These are phyloP conservation scores for Stagonosporopsis cucurbitacearum DNA, from an alignment of 2,329 filamentous ascomycete genomes.

Conservation along the genomic window DNA sequence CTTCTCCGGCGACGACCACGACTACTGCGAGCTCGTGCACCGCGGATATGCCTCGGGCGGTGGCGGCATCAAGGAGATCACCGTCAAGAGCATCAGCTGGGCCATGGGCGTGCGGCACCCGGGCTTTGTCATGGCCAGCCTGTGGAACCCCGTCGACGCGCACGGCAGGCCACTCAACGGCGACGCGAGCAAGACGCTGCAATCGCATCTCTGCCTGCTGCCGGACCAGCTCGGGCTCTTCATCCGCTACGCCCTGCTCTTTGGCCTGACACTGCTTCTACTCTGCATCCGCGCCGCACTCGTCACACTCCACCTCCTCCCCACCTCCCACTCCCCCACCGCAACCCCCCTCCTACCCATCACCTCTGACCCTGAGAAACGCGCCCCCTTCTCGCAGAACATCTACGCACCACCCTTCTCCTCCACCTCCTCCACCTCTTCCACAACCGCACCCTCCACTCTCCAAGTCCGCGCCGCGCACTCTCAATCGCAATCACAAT, in stretches of 20 bases:
- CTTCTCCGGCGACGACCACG: slow-evolving; percentile 96
- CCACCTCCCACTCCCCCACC: slow-evolving; percentile 28
- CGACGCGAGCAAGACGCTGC: slow-evolving; percentile 66
- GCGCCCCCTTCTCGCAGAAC: background rate
- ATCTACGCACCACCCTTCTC: slow-evolving; percentile 27
- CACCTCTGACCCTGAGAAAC: slow-evolving; percentile 3
- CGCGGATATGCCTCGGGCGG: slow-evolving; percentile 67
- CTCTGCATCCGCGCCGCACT: slow-evolving; percentile 56
- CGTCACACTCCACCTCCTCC: slow-evolving; percentile 35
- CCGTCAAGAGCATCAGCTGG: slow-evolving; percentile 94
- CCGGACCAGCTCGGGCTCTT: slow-evolving; percentile 88
- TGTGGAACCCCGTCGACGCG: slow-evolving; percentile 87
- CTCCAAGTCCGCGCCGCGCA: no score
- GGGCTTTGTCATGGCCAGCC: slow-evolving; percentile 84
- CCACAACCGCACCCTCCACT: slow-evolving; percentile 19
- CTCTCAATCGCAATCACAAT: background rate
- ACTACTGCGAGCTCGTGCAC: slow-evolving; percentile 92
- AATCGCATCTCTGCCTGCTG: slow-evolving; percentile 88
- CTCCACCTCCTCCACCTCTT: slow-evolving; percentile 30
- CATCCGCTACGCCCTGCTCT: slow-evolving; percentile 74
- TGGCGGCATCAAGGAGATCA: slow-evolving; percentile 74
- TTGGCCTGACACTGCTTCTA: slow-evolving; percentile 59
- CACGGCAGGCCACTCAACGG: slow-evolving; percentile 36
- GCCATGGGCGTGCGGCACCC: slow-evolving; percentile 92
- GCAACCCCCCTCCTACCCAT: background rate